Percentiles rank a stretch among this genome's conserved stretches.
Conservation (phyloP, 2,329 filamentous ascomycete species). For the Diaporthe vaccinii region DNA sequence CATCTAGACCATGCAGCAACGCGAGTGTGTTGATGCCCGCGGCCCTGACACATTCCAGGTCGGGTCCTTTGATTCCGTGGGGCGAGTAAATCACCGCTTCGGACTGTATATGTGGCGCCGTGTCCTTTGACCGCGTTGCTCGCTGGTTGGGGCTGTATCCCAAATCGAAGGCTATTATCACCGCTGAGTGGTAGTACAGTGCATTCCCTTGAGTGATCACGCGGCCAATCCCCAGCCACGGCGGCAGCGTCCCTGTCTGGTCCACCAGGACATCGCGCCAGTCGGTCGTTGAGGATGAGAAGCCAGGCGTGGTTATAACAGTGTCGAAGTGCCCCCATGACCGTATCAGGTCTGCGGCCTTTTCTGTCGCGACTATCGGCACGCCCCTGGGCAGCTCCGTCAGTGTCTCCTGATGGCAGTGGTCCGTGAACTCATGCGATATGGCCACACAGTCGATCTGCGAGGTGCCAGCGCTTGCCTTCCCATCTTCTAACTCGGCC, state of each 20-base stretch:
- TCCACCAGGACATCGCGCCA: conserved; percentile 47
- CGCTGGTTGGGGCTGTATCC: conserved; percentile 29
- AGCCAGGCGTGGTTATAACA: conserved; percentile 64
- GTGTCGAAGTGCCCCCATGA: conserved; percentile 71
- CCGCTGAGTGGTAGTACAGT: conserved; percentile 72
- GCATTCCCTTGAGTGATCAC: conserved; percentile 67
- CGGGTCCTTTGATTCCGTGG: conserved; percentile 67
- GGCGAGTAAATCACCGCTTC: conserved; percentile 75
- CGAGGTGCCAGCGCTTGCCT: conserved; percentile 42
- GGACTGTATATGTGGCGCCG: conserved; percentile 46
- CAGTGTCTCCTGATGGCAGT: conserved; percentile 74
- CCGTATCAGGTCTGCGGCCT: conserved; percentile 68
- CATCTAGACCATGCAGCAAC: conserved; percentile 74
- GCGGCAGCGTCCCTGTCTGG: conserved; percentile 57
- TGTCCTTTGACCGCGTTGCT: conserved; percentile 41
- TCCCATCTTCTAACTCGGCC: conserved; percentile 59
- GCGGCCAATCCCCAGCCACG: conserved; percentile 73
- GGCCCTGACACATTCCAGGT: conserved; percentile 58
- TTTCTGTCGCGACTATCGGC: conserved; percentile 71
- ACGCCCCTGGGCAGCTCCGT: conserved; percentile 65
- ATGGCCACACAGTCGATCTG: conserved; percentile 71
- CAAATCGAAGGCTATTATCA: conserved; percentile 68
- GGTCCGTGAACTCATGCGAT: conserved; percentile 78
- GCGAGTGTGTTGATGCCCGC: conserved; percentile 66
- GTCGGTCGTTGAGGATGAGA: conserved; percentile 49